Evolutionary conservation across 345 rosid genomes (phyloP).

Genomic region (Euphorbia tirucalli): DNA sequence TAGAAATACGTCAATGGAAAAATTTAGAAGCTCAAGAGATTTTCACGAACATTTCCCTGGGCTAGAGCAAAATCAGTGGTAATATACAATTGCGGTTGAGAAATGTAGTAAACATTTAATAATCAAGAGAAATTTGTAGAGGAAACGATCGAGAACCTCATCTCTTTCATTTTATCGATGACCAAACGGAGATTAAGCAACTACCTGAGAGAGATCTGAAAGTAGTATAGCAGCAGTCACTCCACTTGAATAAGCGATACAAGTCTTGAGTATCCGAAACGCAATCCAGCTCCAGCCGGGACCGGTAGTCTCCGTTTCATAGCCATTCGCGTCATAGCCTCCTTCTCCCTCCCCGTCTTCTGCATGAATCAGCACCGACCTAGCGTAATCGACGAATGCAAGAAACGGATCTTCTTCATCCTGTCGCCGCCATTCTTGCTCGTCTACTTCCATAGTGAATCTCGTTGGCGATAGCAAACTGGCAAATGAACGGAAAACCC

Average conservation of each 20-base stretch:
- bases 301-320: conserved; percentile 27
- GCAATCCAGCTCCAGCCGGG: conserved; percentile 90
- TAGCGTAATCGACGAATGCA: conserved; percentile 69
- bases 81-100: not conserved
- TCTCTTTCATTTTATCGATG: not conserved
- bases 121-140: not conserved
- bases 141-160: not conserved
- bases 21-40: not conserved
- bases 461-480: conserved; percentile 3
- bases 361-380: conserved; percentile 48
- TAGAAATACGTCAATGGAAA: not conserved
- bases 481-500: not conserved
- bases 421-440: not conserved
- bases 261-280: conserved; percentile 72
- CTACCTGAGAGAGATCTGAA: conserved; percentile 82
- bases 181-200: not conserved
- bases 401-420: conserved; percentile 59
- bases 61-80: not conserved
- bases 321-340: conserved; percentile 15
- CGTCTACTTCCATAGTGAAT: conserved; percentile 40
- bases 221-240: conserved; percentile 84
- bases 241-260: conserved; percentile 82
- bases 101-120: not conserved
- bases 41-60: not conserved
- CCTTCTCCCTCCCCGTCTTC: conserved; percentile 21